A percentile compares a stretch with the other conserved stretches of the same genome.
Conservation (phyloP, 306 rosid genomes). For the Inga leiocalycina region DNA sequence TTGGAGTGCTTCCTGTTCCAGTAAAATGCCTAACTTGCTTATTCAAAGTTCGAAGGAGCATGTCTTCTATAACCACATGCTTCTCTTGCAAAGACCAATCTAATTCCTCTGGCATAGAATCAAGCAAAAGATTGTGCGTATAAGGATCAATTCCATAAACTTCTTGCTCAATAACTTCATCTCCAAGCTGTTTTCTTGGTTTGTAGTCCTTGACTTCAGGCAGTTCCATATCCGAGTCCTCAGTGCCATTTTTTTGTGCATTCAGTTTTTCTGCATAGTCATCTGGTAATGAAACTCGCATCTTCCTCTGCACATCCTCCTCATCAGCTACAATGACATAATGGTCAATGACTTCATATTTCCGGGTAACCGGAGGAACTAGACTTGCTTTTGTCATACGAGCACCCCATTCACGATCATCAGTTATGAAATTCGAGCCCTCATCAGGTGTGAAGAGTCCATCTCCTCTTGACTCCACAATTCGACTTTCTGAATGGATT, state of each 20-base stretch:
- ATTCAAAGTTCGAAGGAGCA: constrained; percentile 81
- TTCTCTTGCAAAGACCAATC: constrained; percentile 82
- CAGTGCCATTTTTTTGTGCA: constrained; percentile 91
- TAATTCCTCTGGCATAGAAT: constrained; percentile 87
- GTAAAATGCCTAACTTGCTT: constrained; percentile 80
- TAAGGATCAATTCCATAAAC: constrained; percentile 99
- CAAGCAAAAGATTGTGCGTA: constrained; percentile 96
- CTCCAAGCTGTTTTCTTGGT: constrained; percentile 91
- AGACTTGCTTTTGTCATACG: constrained; percentile 98
- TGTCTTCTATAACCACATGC: constrained; percentile 88
- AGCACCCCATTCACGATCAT: constrained; percentile 99
- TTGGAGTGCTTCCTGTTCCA: constrained; percentile 85
- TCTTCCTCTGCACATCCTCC: constrained; percentile 89
- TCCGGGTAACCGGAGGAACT: constrained; percentile 99
- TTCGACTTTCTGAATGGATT: constrained; percentile 49
- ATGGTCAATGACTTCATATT: constrained; percentile 88
- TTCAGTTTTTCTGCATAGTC: constrained; percentile 88
- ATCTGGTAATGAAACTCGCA: constrained; percentile 94
- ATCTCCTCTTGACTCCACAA: constrained; percentile 57
- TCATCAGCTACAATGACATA: constrained; percentile 86
- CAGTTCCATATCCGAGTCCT: constrained; percentile 97
- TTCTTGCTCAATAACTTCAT: constrained; percentile 95
- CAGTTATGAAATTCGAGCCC: constrained; percentile 58
- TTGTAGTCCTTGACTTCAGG: constrained; percentile 98
- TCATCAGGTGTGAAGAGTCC: constrained; percentile 55